Evolutionary conservation across 257 asterid species (phyloP).

Genomic region (Catharanthus roseus): DNA sequence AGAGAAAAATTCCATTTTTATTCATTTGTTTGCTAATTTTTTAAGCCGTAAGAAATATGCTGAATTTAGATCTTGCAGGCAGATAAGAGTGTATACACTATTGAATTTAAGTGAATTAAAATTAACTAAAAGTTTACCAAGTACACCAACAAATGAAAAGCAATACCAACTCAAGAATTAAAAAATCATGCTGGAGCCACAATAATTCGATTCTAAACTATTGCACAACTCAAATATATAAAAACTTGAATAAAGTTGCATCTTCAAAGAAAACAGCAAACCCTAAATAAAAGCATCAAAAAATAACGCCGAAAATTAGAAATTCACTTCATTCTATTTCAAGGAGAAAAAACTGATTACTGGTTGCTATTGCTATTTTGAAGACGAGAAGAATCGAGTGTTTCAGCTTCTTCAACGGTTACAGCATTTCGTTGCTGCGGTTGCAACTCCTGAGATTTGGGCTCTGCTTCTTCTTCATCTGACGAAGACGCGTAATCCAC

Average conservation of each 20-base stretch:
- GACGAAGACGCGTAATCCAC: conserved; percentile 64
- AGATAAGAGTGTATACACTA: background rate
- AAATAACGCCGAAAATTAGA: background rate
- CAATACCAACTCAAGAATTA: background rate
- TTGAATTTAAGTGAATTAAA: background rate
- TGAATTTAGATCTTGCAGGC: background rate
- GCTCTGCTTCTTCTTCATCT: conserved; percentile 18
- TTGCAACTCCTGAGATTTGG: conserved; percentile 10
- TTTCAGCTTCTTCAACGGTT: background rate
- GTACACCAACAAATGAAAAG: background rate
- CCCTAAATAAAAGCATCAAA: conserved; percentile 11
- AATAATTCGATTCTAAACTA: background rate
- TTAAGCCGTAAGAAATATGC: background rate
- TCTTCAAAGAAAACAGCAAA: background rate
- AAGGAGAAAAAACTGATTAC: background rate
- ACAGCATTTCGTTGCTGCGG: background rate
- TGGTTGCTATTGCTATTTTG: conserved; percentile 4
- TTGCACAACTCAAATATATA: background rate
- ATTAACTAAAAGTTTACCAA: background rate
- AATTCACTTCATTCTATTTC: background rate
- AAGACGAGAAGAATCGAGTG: conserved; percentile 8
- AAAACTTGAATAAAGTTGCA: background rate
- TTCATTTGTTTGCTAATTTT: background rate
- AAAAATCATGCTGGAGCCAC: background rate
- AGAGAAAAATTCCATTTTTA: background rate